Conservation (phyloP, 306 rosid species). For the Begonia fuchsioides region DNA sequence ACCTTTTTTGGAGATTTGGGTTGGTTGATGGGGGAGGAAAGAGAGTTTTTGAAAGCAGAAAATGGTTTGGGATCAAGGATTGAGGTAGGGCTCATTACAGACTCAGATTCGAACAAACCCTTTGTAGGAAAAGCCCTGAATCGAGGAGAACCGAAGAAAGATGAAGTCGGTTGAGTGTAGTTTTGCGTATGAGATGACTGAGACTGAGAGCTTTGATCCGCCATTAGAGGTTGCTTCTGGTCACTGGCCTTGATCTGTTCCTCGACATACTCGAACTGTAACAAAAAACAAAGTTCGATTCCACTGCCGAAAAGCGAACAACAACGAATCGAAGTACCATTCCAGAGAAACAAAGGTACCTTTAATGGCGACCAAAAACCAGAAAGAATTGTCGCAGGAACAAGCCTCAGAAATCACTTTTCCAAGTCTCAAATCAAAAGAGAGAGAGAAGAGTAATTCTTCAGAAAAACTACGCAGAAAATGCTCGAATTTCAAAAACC, state of each 20-base stretch:
- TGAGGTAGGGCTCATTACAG: slow-evolving; percentile 51
- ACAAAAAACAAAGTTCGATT: background rate
- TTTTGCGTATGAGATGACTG: slow-evolving; percentile 24
- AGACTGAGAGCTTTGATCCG: slow-evolving; percentile 47
- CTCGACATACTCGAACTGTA: slow-evolving; percentile 42
- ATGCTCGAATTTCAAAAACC: too few species aligned
- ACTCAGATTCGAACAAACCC: slow-evolving; percentile 29
- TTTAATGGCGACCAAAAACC: background rate
- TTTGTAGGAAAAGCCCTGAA: slow-evolving; percentile 37
- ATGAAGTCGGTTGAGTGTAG: slow-evolving; percentile 15
- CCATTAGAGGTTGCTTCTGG: slow-evolving; percentile 53
- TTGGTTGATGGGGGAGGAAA: slow-evolving; percentile 12
- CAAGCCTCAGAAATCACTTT: too few species aligned
- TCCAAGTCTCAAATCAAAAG: background rate
- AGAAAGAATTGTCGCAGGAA: background rate
- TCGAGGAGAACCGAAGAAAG: slow-evolving; percentile 43
- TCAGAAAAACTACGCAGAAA: background rate
- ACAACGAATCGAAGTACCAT: background rate
- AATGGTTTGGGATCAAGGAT: slow-evolving; percentile 27
- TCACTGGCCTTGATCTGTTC: slow-evolving; percentile 56
- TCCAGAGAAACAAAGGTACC: background rate
- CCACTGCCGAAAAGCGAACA: background rate
- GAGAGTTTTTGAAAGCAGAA: slow-evolving; percentile 14
- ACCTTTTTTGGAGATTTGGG: slow-evolving; percentile 12
- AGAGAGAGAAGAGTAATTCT: background rate